phyloP scores from a whole-genome alignment of 495 filamentous ascomycete genomes.

The Chaetomium tenue region DNA sequence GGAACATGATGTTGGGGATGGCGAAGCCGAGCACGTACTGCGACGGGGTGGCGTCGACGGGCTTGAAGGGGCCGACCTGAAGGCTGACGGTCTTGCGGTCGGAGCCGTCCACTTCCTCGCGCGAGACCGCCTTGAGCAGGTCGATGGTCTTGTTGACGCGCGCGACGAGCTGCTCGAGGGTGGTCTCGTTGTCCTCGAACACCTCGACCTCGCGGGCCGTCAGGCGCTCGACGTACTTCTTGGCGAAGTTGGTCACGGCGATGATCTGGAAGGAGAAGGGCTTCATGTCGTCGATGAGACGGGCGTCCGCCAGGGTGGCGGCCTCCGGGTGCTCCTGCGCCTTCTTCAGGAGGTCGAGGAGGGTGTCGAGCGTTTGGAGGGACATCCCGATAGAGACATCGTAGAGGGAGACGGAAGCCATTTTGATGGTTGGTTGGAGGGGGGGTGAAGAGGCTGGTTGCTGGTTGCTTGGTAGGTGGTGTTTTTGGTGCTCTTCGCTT shows the following conservation, averaged over 20 bases:
- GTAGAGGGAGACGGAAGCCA: constrained; percentile 28
- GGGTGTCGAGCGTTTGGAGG: constrained; percentile 16
- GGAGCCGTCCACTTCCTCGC: constrained; percentile 38
- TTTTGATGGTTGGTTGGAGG: constrained; percentile 11
- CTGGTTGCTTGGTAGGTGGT: no score
- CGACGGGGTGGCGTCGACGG: constrained; percentile 3
- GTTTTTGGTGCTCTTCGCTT: no score
- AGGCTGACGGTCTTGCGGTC: constrained; percentile 15
- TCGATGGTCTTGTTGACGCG: constrained; percentile 40
- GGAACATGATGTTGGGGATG: constrained; percentile 59
- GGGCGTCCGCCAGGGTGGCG: constrained; percentile 25
- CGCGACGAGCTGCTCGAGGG: constrained; percentile 42
- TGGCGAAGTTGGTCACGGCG: constrained; percentile 36
- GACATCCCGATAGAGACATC: constrained; percentile 19
- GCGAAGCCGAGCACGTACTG: constrained; percentile 39
- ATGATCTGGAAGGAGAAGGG: constrained; percentile 48
- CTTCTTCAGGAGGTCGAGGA: constrained; percentile 27
- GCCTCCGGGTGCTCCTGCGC: constrained; percentile 29
- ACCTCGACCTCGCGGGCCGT: constrained; percentile 13
- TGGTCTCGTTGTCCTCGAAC: constrained; percentile 20
- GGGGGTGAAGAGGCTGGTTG: background rate
- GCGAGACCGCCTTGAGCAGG: constrained; percentile 39
- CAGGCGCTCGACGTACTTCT: constrained; percentile 43
- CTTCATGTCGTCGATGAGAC: constrained; percentile 49
- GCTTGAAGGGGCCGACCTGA: background rate